Evolutionary conservation across 371 early-diverging fungal species (phyloP).

Genomic region (Neoconidiobolus thromboides): DNA sequence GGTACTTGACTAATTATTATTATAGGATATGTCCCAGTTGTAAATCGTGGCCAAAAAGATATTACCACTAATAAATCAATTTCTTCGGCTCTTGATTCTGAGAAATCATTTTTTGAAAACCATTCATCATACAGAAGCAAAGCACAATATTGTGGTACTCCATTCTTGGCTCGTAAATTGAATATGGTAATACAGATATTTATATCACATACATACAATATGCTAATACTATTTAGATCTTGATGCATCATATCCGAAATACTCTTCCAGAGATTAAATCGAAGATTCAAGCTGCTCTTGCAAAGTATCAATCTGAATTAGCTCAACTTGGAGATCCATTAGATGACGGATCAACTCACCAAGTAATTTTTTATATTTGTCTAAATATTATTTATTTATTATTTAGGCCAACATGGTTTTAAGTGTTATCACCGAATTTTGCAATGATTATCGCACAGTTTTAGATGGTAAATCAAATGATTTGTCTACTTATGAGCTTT

Average conservation of each 20-base stretch:
- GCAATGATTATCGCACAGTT: conserved; percentile 79
- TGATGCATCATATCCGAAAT: conserved; percentile 94
- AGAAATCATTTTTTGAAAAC: conserved; percentile 80
- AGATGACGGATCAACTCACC: conserved; percentile 32
- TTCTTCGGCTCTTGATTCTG: conserved; percentile 63
- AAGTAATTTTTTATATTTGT: not conserved
- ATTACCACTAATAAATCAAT: conserved; percentile 86
- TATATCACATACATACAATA: not conserved
- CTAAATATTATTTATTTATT: conserved; percentile 11
- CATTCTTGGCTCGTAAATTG: conserved; percentile 85
- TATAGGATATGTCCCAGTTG: conserved; percentile 62
- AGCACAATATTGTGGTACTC: conserved; percentile 96
- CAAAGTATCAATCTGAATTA: conserved; percentile 73
- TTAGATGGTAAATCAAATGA: conserved; percentile 90
- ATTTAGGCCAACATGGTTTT: conserved; percentile 65
- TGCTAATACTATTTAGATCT: conserved; percentile 30
- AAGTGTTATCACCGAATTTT: conserved; percentile 92
- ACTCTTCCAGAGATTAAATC: conserved; percentile 95
- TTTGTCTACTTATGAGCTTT: conserved; percentile 77
- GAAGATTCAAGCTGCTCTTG: conserved; percentile 65
- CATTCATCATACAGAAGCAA: conserved; percentile 87
- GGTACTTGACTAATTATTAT: not conserved
- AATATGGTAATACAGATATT: conserved; percentile 49
- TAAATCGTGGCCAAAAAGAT: conserved; percentile 94
- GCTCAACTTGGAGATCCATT: conserved; percentile 77